Evolutionary conservation across 2,329 filamentous ascomycete genomes (phyloP).

Genomic region (Fusarium verrucosum): DNA sequence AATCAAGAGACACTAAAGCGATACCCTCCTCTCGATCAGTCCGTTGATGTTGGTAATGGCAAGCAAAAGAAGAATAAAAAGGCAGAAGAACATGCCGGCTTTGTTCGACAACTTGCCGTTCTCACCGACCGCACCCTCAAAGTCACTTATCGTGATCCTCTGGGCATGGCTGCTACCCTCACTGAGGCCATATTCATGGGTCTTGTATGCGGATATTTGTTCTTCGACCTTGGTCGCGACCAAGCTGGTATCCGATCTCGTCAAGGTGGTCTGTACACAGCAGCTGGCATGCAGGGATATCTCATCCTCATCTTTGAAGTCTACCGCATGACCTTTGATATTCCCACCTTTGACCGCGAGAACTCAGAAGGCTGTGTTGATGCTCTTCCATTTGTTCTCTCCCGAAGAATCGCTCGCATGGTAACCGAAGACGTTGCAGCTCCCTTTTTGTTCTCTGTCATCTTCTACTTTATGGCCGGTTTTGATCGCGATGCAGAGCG

Average conservation of each 20-base stretch:
- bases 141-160: conserved; percentile 78
- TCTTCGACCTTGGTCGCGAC: conserved; percentile 70
- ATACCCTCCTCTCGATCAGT: conserved; percentile 37
- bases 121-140: conserved; percentile 75
- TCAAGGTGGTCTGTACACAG: conserved; percentile 76
- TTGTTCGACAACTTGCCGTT: conserved; percentile 70
- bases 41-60: not conserved
- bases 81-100: conserved; percentile 60
- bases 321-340: conserved; percentile 78
- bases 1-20: conserved; percentile 48
- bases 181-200: conserved; percentile 76
- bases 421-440: conserved; percentile 78
- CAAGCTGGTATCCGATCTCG: conserved; percentile 78
- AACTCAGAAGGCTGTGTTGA: conserved; percentile 76
- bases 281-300: conserved; percentile 77
- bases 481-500: conserved; percentile 70
- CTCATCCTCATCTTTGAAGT: conserved; percentile 79
- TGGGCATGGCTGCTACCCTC: conserved; percentile 76
- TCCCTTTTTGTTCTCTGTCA: conserved; percentile 73
- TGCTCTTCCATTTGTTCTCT: conserved; percentile 74
- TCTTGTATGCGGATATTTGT: conserved; percentile 77
- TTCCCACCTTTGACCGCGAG: conserved; percentile 79
- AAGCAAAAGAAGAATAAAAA: conserved; percentile 30
- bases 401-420: conserved; percentile 73
- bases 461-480: conserved; percentile 82